Evolutionary conservation across 2,329 filamentous ascomycete genomes (phyloP).

Genomic region (Knufia petricola): DNA sequence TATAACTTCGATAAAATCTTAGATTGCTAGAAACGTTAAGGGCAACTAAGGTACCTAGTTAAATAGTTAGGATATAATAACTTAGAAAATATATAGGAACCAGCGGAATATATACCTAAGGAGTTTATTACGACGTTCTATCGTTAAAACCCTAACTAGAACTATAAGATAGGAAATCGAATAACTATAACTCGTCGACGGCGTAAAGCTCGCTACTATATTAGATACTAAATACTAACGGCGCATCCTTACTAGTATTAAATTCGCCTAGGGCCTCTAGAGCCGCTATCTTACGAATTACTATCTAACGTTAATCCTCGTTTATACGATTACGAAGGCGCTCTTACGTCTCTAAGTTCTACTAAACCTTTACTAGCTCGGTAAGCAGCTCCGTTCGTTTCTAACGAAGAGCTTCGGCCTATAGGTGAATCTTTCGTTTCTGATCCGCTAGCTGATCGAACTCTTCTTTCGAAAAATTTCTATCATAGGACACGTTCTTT

Average conservation of each 20-base stretch:
- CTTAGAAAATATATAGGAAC: conserved; percentile 10
- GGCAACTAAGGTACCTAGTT: conserved; percentile 10
- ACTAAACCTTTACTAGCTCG: neutral
- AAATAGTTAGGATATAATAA: conserved; percentile 11
- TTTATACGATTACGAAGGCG: neutral
- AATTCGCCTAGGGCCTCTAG: neutral
- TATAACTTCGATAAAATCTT: conserved; percentile 4
- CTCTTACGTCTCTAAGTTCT: neutral
- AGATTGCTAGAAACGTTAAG: neutral
- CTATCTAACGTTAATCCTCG: neutral
- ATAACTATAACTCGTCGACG: neutral
- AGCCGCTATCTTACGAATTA: neutral
- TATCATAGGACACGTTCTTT: neutral
- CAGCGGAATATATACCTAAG: conserved; percentile 2
- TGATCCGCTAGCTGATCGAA: too few species aligned
- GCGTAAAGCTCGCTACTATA: neutral
- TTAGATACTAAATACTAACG: neutral
- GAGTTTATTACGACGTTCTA: neutral
- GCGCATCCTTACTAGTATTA: neutral
- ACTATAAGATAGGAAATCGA: neutral
- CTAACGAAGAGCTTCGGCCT: too few species aligned
- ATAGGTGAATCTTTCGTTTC: too few species aligned
- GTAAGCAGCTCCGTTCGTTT: too few species aligned
- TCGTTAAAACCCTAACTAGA: neutral
- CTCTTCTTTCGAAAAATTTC: too few species aligned